A percentile compares a stretch with the other conserved stretches of the same genome.
Conservation (phyloP, 1,284 basidiomycete genomes). For the Irpex sp. region DNA sequence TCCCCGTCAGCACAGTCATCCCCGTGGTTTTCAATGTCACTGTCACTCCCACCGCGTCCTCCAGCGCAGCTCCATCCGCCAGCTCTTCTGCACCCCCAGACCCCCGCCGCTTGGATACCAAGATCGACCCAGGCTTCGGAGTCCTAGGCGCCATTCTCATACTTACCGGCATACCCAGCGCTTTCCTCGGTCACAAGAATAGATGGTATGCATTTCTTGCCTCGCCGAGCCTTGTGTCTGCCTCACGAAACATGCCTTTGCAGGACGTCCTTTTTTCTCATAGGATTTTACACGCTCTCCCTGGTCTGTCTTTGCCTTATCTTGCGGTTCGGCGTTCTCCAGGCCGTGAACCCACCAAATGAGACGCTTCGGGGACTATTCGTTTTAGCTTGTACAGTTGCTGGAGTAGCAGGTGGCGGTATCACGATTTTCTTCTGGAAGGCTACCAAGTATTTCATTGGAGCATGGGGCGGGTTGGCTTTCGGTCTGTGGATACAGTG, state of each 20-base stretch:
- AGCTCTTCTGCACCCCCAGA: constrained; percentile 44
- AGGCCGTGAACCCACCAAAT: constrained; percentile 78
- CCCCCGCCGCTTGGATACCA: constrained; percentile 65
- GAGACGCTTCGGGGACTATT: constrained; percentile 84
- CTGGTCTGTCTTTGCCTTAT: constrained; percentile 87
- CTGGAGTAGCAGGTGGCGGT: constrained; percentile 80
- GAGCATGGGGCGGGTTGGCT: constrained; percentile 87
- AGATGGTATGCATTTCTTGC: constrained; percentile 59
- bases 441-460: constrained; percentile 80
- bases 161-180: constrained; percentile 84
- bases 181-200: constrained; percentile 91
- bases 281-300: constrained; percentile 86
- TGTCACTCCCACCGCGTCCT: constrained; percentile 37
- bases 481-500: constrained; percentile 87
- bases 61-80: constrained; percentile 34
- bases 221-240: constrained; percentile 13
- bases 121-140: constrained; percentile 85
- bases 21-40: constrained; percentile 61
- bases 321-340: constrained; percentile 83
- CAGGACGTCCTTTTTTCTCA: constrained; percentile 91
- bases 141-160: constrained; percentile 88
- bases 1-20: constrained; percentile 48
- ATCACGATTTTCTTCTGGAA: constrained; percentile 91
- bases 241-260: constrained; percentile 7
- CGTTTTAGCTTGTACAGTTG: constrained; percentile 77